phyloP scores from a whole-genome alignment of 441 rosid genomes.

The Euphorbia schlechtendalii region DNA sequence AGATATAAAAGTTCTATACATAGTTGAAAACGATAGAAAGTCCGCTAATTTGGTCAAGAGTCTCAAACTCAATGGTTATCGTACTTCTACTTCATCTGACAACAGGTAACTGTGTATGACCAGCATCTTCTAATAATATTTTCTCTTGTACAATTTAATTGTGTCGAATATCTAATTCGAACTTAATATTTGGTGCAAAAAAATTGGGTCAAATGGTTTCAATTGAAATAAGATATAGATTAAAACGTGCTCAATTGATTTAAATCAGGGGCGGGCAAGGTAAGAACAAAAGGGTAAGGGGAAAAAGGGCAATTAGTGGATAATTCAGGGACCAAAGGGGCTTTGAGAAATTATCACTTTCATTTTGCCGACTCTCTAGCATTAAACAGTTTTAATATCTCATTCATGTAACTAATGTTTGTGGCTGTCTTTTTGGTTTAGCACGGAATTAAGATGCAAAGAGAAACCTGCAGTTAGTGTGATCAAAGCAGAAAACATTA shows the following conservation, averaged over 20 bases:
- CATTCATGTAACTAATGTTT: not conserved
- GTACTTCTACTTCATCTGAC: slow-evolving; percentile 22
- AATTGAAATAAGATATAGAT: no score
- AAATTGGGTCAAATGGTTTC: no score
- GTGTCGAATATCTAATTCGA: no score
- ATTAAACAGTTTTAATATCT: not conserved
- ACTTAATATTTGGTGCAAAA: no score
- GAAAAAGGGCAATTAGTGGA: no score
- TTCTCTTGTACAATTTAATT: not conserved
- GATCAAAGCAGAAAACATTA: slow-evolving; percentile 30
- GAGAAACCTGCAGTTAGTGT: slow-evolving; percentile 29
- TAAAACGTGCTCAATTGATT: no score
- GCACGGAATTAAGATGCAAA: slow-evolving; percentile 23
- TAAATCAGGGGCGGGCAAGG: no score
- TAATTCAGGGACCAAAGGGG: no score
- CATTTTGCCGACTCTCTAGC: no score
- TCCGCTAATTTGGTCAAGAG: slow-evolving; percentile 28
- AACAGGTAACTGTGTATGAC: slow-evolving; percentile 30
- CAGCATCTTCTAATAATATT: not conserved
- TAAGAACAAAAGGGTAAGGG: no score
- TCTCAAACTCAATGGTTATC: slow-evolving; percentile 36
- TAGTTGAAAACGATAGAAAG: slow-evolving; percentile 32
- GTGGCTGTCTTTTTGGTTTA: slow-evolving; percentile 13
- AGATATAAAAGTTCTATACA: slow-evolving; percentile 26
- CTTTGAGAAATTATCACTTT: no score